Base-by-base conservation (phyloP, 2,329 filamentous ascomycete species). In the Keithomyces neogunnii region DNA sequence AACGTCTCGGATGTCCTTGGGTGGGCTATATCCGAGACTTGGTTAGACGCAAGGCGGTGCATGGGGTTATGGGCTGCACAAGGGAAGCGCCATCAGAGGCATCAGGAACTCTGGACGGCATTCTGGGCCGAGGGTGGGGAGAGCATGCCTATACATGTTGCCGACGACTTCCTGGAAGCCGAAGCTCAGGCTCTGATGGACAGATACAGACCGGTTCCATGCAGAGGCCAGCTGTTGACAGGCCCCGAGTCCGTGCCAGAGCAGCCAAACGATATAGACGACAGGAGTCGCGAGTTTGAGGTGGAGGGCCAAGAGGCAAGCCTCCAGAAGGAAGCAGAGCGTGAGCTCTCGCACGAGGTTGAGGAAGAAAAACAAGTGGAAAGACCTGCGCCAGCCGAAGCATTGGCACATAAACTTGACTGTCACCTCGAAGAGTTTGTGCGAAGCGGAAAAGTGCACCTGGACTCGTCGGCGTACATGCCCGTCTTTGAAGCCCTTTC, bases 301-400 rank as follows among this genome's bases (percentile, higher is more conserved):
- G 35, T 31, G 28, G 38, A 35, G n/a, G n/a, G 19, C 4, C 8
- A 30, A 2, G 26, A 45, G 31, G 19, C 48, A 13, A 33, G 11
- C 19, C 11, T 50, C 3, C 43, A 51, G 43, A 11, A 88, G 57
- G 85, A 89, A 52, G 82, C 88, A 56, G 85, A 89, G 59, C 73
- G 84, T 0, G 85, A 88, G 55, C 67, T 89, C 0, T 72, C 80
- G 0, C 81, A 81, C 0, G 84, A 89, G 54, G 73, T 79, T 1
- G 80, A 88, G 56, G 66, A 76, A 30, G 80, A 88, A 57, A 67
- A 73, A 1, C 67, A 86, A 47, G 56, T 80, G 1, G 69, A 86
- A 55, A 69, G 68, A 1, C 77, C 81, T 0, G 53, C 50, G 3
- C 35, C 33, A 0, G 53, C 50, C 1, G 38, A 57, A 0, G 70